Percentiles rank a stretch among this genome's conserved stretches.
phyloP scores from a whole-genome alignment of 352 stramenopile genomes.

The Pythium biforme region DNA sequence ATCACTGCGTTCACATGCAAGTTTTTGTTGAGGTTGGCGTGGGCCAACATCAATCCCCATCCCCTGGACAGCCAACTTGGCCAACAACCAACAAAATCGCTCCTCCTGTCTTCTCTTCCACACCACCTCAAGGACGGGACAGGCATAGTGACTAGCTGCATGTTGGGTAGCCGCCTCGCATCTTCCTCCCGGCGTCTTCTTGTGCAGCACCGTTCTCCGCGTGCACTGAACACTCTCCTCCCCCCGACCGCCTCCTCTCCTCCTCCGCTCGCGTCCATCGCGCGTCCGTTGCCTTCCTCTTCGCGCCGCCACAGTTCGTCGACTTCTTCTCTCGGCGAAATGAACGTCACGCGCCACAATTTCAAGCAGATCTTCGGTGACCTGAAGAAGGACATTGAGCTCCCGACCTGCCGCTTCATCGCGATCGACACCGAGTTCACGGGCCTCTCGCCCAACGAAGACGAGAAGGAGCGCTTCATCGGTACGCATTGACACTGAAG shows the following conservation, averaged over 20 bases:
- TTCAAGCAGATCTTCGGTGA: constrained; percentile 61
- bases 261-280: neutral
- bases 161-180: constrained; percentile 14
- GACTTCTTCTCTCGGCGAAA: constrained; percentile 26
- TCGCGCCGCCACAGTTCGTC: neutral
- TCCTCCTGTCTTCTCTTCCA: neutral
- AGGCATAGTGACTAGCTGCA: neutral
- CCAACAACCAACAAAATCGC: constrained; percentile 11
- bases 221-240: constrained; percentile 1
- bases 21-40: constrained; percentile 1
- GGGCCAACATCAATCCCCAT: neutral
- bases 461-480: constrained; percentile 61
- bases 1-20: neutral
- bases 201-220: constrained; percentile 11
- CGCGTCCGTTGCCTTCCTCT: neutral
- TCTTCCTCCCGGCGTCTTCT: constrained; percentile 16
- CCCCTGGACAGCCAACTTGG: neutral
- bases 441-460: constrained; percentile 64
- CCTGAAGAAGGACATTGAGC: constrained; percentile 56
- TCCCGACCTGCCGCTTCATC: constrained; percentile 65
- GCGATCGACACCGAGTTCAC: constrained; percentile 87
- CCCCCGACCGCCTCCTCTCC: neutral
- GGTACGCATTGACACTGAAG: constrained; percentile 16
- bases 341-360: constrained; percentile 86
- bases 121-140: no score